Percentiles rank a stretch among this genome's conserved stretches.
phyloP scores from a whole-genome alignment of 164 flowering plant species.

The Annona cherimola region DNA sequence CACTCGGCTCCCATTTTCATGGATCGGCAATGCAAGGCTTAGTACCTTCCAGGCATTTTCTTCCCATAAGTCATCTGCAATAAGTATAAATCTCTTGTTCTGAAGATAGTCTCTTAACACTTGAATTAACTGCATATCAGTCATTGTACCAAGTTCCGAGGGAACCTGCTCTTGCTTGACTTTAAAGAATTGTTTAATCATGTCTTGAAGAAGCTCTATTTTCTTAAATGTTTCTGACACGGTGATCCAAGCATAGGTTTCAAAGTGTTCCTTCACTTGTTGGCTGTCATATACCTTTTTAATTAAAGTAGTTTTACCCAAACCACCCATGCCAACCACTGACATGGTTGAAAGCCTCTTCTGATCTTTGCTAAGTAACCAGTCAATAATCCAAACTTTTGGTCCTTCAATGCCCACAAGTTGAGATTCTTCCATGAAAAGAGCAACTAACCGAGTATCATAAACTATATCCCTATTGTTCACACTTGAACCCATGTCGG shows the following conservation, averaged over 20 bases:
- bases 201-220: constrained; percentile 1
- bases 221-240: constrained; percentile 5
- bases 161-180: neutral
- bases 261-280: constrained; percentile 4
- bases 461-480: neutral
- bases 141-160: neutral
- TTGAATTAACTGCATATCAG: neutral
- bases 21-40: constrained; percentile 23
- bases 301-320: constrained; percentile 19
- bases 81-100: constrained; percentile 15
- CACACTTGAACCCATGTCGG: neutral
- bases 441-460: neutral
- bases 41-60: constrained; percentile 20
- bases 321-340: constrained; percentile 16
- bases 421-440: neutral
- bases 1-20: constrained; percentile 23
- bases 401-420: neutral
- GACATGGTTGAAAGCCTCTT: neutral
- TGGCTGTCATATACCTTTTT: constrained; percentile 9
- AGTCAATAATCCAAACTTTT: neutral
- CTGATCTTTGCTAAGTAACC: constrained; percentile 23
- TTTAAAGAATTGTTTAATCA: constrained; percentile 6
- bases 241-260: constrained; percentile 17
- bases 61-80: constrained; percentile 39
- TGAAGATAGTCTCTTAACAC: neutral